phyloP scores from a whole-genome alignment of 23 red algal genomes.

The Gracilaria caudata region DNA sequence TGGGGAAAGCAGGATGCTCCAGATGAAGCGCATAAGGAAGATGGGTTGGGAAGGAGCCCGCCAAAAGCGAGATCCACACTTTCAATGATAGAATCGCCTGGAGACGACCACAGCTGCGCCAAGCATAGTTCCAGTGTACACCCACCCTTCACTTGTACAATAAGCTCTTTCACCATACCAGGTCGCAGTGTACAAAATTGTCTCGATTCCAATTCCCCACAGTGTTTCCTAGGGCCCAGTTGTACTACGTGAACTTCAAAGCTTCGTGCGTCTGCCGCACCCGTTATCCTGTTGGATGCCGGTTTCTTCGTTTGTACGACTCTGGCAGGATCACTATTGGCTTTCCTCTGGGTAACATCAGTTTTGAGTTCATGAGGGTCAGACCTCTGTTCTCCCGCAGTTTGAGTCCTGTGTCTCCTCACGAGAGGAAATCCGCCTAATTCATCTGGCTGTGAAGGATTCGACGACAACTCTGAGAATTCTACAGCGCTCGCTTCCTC shows the following conservation, averaged over 20 bases:
- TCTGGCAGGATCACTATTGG: background rate
- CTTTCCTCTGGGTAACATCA: background rate
- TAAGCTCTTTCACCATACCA: conserved; percentile 50
- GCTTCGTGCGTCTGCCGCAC: conserved; percentile 39
- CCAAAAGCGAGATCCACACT: conserved; percentile 66
- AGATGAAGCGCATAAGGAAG: conserved; percentile 20
- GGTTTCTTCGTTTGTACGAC: background rate
- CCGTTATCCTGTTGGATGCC: background rate
- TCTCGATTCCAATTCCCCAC: conserved; percentile 51
- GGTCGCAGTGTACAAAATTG: conserved; percentile 60
- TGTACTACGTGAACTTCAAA: conserved; percentile 73
- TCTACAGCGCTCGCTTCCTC: conserved; percentile 16
- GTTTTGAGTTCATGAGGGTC: background rate
- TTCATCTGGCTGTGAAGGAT: conserved; percentile 14
- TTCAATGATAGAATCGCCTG: conserved; percentile 47
- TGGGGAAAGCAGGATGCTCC: conserved; percentile 70
- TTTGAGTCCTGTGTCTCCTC: background rate
- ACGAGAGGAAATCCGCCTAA: conserved; percentile 13
- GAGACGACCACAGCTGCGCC: conserved; percentile 67
- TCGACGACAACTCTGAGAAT: conserved; percentile 21
- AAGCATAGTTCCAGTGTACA: conserved; percentile 59
- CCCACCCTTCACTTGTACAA: conserved; percentile 50
- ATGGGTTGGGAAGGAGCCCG: conserved; percentile 50
- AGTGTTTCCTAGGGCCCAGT: conserved; percentile 40
- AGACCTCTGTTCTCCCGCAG: background rate